Percentiles rank a stretch among this genome's conserved stretches.
phyloP scores from a whole-genome alignment of 2,329 filamentous ascomycete genomes.

The Fusarium albidum region DNA sequence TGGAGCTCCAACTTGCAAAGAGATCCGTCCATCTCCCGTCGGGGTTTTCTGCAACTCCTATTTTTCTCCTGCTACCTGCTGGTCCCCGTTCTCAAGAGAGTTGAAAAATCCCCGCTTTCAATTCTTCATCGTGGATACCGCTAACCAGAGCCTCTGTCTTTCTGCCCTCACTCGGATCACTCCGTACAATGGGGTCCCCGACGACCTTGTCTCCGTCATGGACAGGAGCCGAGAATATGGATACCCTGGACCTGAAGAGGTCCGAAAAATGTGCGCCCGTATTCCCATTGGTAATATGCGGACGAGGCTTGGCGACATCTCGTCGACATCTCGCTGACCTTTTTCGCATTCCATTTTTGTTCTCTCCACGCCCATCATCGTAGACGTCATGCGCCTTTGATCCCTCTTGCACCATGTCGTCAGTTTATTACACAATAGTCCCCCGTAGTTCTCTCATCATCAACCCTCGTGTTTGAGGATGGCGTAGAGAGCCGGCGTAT shows the following conservation, averaged over 20 bases:
- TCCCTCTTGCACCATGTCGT: slow-evolving; percentile 1
- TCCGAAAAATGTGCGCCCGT: background rate
- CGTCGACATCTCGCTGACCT: slow-evolving; percentile 3
- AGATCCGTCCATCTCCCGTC: background rate
- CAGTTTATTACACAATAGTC: slow-evolving; percentile 7
- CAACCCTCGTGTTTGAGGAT: slow-evolving; percentile 17
- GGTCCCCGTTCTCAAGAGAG: background rate
- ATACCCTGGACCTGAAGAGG: background rate
- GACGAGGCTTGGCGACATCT: slow-evolving; percentile 7
- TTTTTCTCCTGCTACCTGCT: slow-evolving; percentile 5
- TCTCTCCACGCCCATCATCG: slow-evolving; percentile 17
- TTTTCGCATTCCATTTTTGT: slow-evolving; percentile 11
- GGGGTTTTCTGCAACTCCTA: background rate
- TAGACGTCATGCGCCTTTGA: slow-evolving; percentile 31
- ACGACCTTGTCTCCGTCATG: background rate
- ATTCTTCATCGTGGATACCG: slow-evolving; percentile 27
- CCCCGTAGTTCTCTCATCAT: too few species aligned
- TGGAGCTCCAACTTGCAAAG: too few species aligned
- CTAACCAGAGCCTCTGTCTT: slow-evolving; percentile 9
- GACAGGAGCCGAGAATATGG: background rate
- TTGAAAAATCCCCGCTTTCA: slow-evolving; percentile 16
- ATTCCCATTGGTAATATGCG: slow-evolving; percentile 1
- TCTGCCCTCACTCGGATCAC: too few species aligned
- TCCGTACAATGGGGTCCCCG: slow-evolving; percentile 2
- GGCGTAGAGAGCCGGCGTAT: slow-evolving; percentile 11